Percentiles rank a stretch among this genome's conserved stretches.
Evolutionary conservation across 176 grass and related monocot genomes (phyloP).

Genomic region (Oropetium thomaeum): DNA sequence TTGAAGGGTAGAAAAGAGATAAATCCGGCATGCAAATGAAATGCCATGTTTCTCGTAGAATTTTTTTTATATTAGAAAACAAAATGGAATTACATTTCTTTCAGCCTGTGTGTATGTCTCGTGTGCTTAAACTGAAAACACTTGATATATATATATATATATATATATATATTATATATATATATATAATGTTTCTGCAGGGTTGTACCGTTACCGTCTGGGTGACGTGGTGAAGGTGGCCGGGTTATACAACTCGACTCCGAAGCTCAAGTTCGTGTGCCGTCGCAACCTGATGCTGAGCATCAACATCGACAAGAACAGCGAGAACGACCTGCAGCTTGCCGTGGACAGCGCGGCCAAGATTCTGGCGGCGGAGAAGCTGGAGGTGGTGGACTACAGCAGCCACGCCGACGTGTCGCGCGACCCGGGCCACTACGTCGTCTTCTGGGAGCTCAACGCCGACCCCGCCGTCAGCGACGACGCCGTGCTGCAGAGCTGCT

Average conservation of each 20-base stretch:
- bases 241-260: constrained; percentile 81
- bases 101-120: background rate
- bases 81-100: too few species aligned
- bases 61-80: too few species aligned
- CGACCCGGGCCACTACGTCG: constrained; percentile 68
- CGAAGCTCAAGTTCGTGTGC: constrained; percentile 83
- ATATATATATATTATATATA: too few species aligned
- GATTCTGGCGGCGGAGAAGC: constrained; percentile 65
- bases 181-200: constrained; percentile 5
- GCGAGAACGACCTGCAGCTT: constrained; percentile 75
- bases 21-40: too few species aligned
- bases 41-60: too few species aligned
- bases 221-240: constrained; percentile 72
- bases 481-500: constrained; percentile 65
- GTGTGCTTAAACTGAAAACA: background rate
- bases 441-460: constrained; percentile 80
- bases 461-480: constrained; percentile 32
- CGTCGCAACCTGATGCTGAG: constrained; percentile 59
- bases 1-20: too few species aligned
- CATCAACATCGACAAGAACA: constrained; percentile 98
- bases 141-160: too few species aligned
- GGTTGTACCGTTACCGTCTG: constrained; percentile 72
- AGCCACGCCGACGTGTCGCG: constrained; percentile 59
- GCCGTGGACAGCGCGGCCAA: constrained; percentile 52
- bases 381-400: constrained; percentile 84